A percentile compares a stretch with the other conserved stretches of the same genome.
These are phyloP conservation scores for Trichosporon inkin DNA, from an alignment of 1,284 basidiomycete genomes.

Conservation along the genomic window DNA sequence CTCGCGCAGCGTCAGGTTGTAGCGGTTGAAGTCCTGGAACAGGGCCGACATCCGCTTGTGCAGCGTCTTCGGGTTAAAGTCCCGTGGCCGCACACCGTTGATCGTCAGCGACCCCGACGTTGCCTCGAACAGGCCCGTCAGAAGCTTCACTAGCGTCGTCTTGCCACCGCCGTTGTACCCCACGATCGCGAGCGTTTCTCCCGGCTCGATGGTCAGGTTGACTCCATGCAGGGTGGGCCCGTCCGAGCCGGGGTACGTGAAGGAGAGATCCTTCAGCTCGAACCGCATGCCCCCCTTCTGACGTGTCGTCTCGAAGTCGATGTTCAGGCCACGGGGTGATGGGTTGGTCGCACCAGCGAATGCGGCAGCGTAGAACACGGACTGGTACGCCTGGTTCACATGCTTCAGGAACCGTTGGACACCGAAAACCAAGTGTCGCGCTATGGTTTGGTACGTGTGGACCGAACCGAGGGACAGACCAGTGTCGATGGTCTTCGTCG, in stretches of 20 bases:
- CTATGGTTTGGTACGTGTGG: slow-evolving; percentile 68
- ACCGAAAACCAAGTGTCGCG: slow-evolving; percentile 35
- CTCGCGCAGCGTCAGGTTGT: slow-evolving; percentile 66
- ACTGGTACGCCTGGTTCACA: slow-evolving; percentile 62
- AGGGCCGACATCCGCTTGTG: slow-evolving; percentile 67
- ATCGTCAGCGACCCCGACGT: slow-evolving; percentile 59
- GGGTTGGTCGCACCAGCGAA: slow-evolving; percentile 10
- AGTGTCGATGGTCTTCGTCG: slow-evolving; percentile 62
- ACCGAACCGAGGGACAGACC: slow-evolving; percentile 66
- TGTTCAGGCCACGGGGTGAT: neutral
- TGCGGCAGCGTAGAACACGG: slow-evolving; percentile 57
- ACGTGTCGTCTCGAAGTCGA: slow-evolving; percentile 33
- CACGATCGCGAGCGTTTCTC: slow-evolving; percentile 64
- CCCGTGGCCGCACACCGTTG: slow-evolving; percentile 64
- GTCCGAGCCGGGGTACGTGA: slow-evolving; percentile 67
- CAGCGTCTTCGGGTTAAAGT: slow-evolving; percentile 61
- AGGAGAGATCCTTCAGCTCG: slow-evolving; percentile 67
- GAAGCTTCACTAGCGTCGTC: slow-evolving; percentile 57
- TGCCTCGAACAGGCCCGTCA: slow-evolving; percentile 64
- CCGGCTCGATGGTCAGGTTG: slow-evolving; percentile 63
- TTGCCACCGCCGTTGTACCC: slow-evolving; percentile 19
- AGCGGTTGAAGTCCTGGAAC: slow-evolving; percentile 76
- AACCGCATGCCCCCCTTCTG: slow-evolving; percentile 57
- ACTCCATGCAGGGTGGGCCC: slow-evolving; percentile 64
- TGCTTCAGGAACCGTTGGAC: neutral